phyloP scores from a whole-genome alignment of 768 basidiomycete genomes.

The Boletus pseudopeckii region DNA sequence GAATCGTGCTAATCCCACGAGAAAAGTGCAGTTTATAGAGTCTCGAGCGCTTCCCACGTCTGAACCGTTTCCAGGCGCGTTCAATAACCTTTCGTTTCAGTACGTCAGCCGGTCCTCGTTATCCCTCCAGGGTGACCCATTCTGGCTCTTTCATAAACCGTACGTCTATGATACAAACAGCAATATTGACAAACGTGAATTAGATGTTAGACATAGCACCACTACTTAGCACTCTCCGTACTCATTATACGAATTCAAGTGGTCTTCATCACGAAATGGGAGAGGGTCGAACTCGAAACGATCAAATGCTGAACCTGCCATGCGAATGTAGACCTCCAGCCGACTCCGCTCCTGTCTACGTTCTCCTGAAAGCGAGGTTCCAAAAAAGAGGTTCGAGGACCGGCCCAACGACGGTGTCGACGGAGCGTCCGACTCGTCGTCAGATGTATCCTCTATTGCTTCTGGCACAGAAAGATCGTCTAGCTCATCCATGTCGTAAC shows the following conservation, averaged over 20 bases:
- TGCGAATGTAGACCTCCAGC: slow-evolving; percentile 61
- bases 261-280: slow-evolving; percentile 58
- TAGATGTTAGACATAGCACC: slow-evolving; percentile 29
- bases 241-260: slow-evolving; percentile 45
- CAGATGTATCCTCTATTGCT: slow-evolving; percentile 79
- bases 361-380: slow-evolving; percentile 48
- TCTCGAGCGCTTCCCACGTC: slow-evolving; percentile 49
- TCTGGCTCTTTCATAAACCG: slow-evolving; percentile 13
- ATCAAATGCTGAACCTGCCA: slow-evolving; percentile 56
- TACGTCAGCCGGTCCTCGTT: slow-evolving; percentile 32
- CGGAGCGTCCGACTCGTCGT: slow-evolving; percentile 76
- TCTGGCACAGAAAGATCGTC: slow-evolving; percentile 73
- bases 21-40: slow-evolving; percentile 48
- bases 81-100: slow-evolving; percentile 65
- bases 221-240: slow-evolving; percentile 74
- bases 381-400: slow-evolving; percentile 55
- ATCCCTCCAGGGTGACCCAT: slow-evolving; percentile 17
- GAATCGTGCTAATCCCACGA: slow-evolving; percentile 6
- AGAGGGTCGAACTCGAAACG: slow-evolving; percentile 69
- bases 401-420: slow-evolving; percentile 59
- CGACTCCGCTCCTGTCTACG: slow-evolving; percentile 46
- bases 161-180: slow-evolving; percentile 23
- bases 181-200: slow-evolving; percentile 19
- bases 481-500: slow-evolving; percentile 57
- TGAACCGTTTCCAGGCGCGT: slow-evolving; percentile 54